Percentiles rank a stretch among this genome's conserved stretches.
phyloP scores from a whole-genome alignment of 192 early-diverging fungal species.

The Borealophlyctis nickersoniae region DNA sequence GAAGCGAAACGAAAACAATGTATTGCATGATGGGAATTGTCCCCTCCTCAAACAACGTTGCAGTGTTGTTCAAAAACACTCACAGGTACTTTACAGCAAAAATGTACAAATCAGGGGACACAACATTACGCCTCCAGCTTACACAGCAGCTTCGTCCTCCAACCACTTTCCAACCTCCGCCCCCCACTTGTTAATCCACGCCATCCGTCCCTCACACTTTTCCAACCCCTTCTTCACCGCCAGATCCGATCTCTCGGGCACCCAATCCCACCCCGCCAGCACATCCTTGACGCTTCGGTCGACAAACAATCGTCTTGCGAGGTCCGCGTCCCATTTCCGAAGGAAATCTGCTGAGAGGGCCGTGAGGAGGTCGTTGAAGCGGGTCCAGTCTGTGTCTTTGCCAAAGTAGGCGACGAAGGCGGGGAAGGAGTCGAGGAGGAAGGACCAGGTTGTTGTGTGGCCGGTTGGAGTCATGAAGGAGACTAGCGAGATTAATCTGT shows the following conservation, averaged over 20 bases:
- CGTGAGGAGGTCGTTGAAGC: constrained; percentile 29
- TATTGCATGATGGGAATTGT: too few species aligned
- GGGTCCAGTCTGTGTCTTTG: constrained; percentile 11
- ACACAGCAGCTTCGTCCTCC: too few species aligned
- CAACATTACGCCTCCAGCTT: too few species aligned
- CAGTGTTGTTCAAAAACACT: too few species aligned
- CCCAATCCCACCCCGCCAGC: constrained; percentile 9
- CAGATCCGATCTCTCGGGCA: constrained; percentile 25
- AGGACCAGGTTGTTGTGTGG: constrained; percentile 24
- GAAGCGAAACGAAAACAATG: too few species aligned
- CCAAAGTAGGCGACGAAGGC: constrained; percentile 1
- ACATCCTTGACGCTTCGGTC: neutral
- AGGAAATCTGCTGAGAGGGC: constrained; percentile 18
- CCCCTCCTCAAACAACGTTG: too few species aligned
- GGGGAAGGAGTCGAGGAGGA: constrained; percentile 28
- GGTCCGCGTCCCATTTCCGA: constrained; percentile 11
- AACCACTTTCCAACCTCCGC: constrained; percentile 23
- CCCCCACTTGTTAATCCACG: constrained; percentile 15
- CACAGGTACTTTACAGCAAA: too few species aligned
- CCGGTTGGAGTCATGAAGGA: constrained; percentile 13
- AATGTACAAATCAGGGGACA: too few species aligned
- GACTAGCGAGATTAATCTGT: constrained; percentile 22
- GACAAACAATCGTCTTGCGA: constrained; percentile 36
- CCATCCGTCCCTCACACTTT: constrained; percentile 15
- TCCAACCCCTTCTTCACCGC: constrained; percentile 38